Evolutionary conservation across 2,329 filamentous ascomycete genomes (phyloP).

Genomic region (Aspergillus thermomutatus): DNA sequence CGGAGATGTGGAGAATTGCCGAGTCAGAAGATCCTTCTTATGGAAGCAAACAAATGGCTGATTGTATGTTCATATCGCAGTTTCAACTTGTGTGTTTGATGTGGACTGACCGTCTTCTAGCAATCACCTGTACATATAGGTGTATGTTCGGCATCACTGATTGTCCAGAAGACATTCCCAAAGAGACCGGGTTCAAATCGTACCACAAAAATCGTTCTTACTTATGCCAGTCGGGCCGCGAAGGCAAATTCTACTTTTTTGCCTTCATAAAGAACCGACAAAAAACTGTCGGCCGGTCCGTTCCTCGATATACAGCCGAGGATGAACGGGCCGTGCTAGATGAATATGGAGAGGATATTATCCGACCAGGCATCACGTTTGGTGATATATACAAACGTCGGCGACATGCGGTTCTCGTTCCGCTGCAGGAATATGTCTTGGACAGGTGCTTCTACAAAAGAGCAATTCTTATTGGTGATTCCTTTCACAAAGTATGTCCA

Average conservation of each 20-base stretch:
- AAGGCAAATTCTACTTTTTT: conserved; percentile 14
- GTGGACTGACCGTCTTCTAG: conserved; percentile 7
- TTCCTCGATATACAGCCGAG: conserved; percentile 30
- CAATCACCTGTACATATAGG: conserved; percentile 14
- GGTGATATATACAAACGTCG: conserved; percentile 31
- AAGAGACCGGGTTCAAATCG: conserved; percentile 4
- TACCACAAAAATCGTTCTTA: conserved; percentile 15
- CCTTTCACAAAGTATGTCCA: conserved; percentile 39
- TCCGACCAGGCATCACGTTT: conserved; percentile 30
- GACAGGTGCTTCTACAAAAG: conserved; percentile 39
- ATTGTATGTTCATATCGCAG: no score
- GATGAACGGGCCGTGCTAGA: conserved; percentile 28
- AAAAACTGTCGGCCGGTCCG: conserved; percentile 17
- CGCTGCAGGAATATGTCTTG: conserved; percentile 38
- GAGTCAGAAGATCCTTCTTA: no score
- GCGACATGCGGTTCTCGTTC: conserved; percentile 20
- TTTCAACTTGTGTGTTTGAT: no score
- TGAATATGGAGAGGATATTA: conserved; percentile 21
- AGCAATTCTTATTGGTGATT: conserved; percentile 41
- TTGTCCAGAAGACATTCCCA: conserved; percentile 4
- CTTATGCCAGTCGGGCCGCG: conserved; percentile 4
- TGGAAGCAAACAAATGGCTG: no score
- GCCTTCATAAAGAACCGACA: conserved; percentile 23
- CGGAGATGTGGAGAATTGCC: conserved; percentile 27
- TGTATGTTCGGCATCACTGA: conserved; percentile 21